Percentiles rank a stretch among this genome's conserved stretches.
phyloP scores from a whole-genome alignment of 2,329 filamentous ascomycete species.

The Fusarium humuli region DNA sequence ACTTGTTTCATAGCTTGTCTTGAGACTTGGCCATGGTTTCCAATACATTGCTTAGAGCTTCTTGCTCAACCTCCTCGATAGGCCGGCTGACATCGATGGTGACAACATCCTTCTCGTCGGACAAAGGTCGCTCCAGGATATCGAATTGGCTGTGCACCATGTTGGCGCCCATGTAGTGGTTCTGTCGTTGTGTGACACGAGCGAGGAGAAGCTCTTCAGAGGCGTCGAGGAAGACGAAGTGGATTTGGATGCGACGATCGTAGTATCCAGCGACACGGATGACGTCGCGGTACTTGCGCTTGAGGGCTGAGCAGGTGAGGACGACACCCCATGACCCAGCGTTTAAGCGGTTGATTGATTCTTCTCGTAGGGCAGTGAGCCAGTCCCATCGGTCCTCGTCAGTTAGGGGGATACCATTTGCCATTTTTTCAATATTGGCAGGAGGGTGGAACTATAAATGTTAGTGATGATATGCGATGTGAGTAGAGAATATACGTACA shows the following conservation, averaged over 20 bases:
- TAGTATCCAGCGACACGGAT: slow-evolving; percentile 85
- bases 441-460: slow-evolving; percentile 74
- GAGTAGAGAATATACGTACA: slow-evolving; percentile 59
- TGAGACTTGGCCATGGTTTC: slow-evolving; percentile 58
- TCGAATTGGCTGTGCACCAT: slow-evolving; percentile 96
- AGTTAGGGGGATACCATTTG: slow-evolving; percentile 81
- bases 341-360: slow-evolving; percentile 67
- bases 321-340: slow-evolving; percentile 80
- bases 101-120: slow-evolving; percentile 78
- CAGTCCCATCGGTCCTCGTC: slow-evolving; percentile 98
- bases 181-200: slow-evolving; percentile 78
- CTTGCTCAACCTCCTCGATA: slow-evolving; percentile 68
- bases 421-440: slow-evolving; percentile 93
- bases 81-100: slow-evolving; percentile 74
- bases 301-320: slow-evolving; percentile 93
- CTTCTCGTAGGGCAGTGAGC: slow-evolving; percentile 82
- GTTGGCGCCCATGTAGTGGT: slow-evolving; percentile 94
- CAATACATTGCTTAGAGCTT: slow-evolving; percentile 68
- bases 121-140: slow-evolving; percentile 82
- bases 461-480: slow-evolving; percentile 39
- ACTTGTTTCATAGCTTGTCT: slow-evolving; percentile 31
- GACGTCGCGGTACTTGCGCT: slow-evolving; percentile 96
- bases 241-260: slow-evolving; percentile 77
- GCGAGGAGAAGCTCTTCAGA: slow-evolving; percentile 79
- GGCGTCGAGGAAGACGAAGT: slow-evolving; percentile 92